Percentiles rank a stretch among this genome's conserved stretches.
These are phyloP conservation scores for Spinacia oleracea DNA, from an alignment of 179 eudicot species.

Conservation along the genomic window DNA sequence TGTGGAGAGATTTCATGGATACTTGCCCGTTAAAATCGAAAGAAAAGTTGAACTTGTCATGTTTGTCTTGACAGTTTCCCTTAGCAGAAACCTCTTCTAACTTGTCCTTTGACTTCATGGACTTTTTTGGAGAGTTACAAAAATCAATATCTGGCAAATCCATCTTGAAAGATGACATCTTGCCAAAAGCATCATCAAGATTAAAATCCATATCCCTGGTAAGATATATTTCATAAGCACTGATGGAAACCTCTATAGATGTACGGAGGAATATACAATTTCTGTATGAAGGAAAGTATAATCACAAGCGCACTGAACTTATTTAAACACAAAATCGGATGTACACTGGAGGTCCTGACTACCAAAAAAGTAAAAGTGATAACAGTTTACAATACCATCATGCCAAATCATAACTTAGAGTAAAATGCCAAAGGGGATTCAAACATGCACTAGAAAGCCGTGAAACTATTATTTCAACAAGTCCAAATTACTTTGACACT, in stretches of 20 bases:
- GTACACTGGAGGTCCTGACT: not conserved
- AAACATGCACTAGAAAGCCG: not conserved
- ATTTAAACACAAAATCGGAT: not conserved
- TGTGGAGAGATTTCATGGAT: conserved; percentile 6
- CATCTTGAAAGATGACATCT: conserved; percentile 72
- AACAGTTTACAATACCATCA: not conserved
- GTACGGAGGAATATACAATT: conserved; percentile 3
- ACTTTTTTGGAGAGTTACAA: conserved; percentile 52
- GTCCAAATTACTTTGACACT: not conserved
- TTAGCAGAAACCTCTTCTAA: conserved; percentile 46
- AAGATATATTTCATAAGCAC: conserved; percentile 16
- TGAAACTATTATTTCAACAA: not conserved
- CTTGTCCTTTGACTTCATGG: conserved; percentile 52
- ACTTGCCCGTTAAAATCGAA: conserved; percentile 83
- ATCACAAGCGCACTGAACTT: not conserved
- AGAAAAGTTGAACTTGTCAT: conserved; percentile 51
- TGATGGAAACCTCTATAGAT: not conserved
- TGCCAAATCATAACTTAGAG: not conserved
- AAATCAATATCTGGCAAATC: conserved; percentile 83
- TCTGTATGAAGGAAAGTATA: not conserved
- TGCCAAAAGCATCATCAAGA: conserved; percentile 72
- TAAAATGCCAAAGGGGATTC: not conserved
- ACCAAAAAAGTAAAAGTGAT: not conserved
- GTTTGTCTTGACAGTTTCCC: conserved; percentile 43
- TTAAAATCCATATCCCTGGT: conserved; percentile 83